These are phyloP conservation scores for Samsoniella hepiali DNA, from an alignment of 2,329 filamentous ascomycete genomes.

Conservation along the genomic window DNA sequence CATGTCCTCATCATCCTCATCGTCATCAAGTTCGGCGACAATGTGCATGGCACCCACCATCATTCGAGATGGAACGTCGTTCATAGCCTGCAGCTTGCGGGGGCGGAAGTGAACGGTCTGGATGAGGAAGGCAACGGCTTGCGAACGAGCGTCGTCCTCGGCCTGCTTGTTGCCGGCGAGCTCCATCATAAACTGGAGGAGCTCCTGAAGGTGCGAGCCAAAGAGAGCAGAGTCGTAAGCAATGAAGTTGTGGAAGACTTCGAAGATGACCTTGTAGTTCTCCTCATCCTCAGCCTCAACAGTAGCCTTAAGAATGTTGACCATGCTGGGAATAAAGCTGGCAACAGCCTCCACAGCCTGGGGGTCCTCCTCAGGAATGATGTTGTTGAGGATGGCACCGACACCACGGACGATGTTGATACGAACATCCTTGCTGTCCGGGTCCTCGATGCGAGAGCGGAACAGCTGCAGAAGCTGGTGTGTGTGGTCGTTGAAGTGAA, in stretches of 20 bases:
- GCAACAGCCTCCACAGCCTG: conserved; percentile 73
- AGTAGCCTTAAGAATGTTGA: conserved; percentile 79
- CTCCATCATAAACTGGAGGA: conserved; percentile 91
- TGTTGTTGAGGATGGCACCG: conserved; percentile 79
- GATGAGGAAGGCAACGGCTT: conserved; percentile 91
- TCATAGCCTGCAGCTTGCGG: conserved; percentile 90
- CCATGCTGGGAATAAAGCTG: conserved; percentile 79
- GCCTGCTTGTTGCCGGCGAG: conserved; percentile 72
- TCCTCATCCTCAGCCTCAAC: conserved; percentile 82
- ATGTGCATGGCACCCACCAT: conserved; percentile 87
- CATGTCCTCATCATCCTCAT: conserved; percentile 70
- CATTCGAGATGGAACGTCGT: conserved; percentile 77
- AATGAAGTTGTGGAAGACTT: conserved; percentile 94
- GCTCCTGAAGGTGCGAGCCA: conserved; percentile 80
- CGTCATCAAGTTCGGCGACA: conserved; percentile 79
- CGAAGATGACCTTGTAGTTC: conserved; percentile 84
- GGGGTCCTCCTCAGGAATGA: conserved; percentile 83
- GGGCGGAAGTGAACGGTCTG: conserved; percentile 89
- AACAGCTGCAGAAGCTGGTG: conserved; percentile 79
- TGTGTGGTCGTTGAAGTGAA: conserved; percentile 79
- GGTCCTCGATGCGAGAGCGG: conserved; percentile 81
- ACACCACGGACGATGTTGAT: conserved; percentile 92
- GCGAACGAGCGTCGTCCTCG: conserved; percentile 81
- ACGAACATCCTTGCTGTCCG: conserved; percentile 85
- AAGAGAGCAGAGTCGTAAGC: conserved; percentile 84